These are phyloP conservation scores for Verticillium albo-atrum DNA, from an alignment of 2,329 filamentous ascomycete species.

Conservation along the genomic window DNA sequence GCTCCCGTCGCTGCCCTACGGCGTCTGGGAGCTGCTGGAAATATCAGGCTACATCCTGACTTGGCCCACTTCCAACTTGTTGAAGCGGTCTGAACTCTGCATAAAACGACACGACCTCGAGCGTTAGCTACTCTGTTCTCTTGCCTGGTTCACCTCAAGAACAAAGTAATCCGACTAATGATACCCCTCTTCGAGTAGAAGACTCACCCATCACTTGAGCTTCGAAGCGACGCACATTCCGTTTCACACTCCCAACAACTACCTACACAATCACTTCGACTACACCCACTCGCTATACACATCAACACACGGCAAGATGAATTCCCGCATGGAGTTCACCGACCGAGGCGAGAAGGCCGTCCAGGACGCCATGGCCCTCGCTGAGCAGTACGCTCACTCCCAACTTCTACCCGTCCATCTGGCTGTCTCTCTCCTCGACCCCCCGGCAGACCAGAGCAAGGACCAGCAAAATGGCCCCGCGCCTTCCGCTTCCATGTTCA, in stretches of 20 bases:
- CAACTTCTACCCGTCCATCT: constrained; percentile 90
- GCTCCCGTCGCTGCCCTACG: constrained; percentile 19
- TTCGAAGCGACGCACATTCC: constrained; percentile 3
- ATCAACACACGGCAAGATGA: constrained; percentile 48
- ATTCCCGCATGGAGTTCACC: constrained; percentile 83
- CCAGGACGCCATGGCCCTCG: constrained; percentile 80
- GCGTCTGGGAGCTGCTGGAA: constrained; percentile 4
- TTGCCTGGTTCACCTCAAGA: neutral
- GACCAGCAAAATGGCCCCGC: constrained; percentile 74
- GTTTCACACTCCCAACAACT: neutral
- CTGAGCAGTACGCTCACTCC: constrained; percentile 84
- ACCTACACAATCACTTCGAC: neutral
- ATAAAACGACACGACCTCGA: neutral
- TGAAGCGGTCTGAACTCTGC: neutral
- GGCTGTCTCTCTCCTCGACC: constrained; percentile 75
- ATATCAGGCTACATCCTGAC: constrained; percentile 7
- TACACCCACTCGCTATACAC: constrained; percentile 7
- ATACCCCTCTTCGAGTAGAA: constrained; percentile 11
- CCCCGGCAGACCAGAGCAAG: constrained; percentile 70
- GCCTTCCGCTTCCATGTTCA: constrained; percentile 71
- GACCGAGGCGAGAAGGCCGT: constrained; percentile 88
- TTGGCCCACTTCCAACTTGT: constrained; percentile 10
- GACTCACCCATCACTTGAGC: constrained; percentile 5
- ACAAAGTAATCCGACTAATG: constrained; percentile 4
- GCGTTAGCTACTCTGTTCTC: neutral